Evolutionary conservation across 345 rosid species (phyloP).

Genomic region (Brassica carinata): DNA sequence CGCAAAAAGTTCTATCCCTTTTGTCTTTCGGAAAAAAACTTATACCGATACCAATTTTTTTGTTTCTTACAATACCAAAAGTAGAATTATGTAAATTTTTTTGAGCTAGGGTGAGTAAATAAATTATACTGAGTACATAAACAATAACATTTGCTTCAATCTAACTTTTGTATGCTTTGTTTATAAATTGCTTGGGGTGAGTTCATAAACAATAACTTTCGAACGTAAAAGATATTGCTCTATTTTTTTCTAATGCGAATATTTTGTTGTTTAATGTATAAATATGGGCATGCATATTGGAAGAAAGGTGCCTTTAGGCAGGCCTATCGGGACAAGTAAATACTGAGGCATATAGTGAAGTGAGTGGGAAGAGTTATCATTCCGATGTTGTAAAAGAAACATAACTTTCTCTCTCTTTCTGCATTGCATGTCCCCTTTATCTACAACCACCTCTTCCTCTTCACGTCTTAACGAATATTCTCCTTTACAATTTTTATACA

Average conservation of each 20-base stretch:
- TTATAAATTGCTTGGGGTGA: not conserved
- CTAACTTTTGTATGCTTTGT: not conserved
- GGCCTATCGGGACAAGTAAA: conserved; percentile 47
- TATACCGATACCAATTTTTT: not conserved
- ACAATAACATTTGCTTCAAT: not conserved
- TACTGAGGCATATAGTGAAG: conserved; percentile 33
- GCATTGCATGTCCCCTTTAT: conserved; percentile 45
- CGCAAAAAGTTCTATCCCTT: conserved; percentile 33
- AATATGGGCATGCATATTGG: conserved; percentile 36
- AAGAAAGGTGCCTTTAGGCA: conserved; percentile 40
- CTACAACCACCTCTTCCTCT: conserved; percentile 36
- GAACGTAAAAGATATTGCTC: not conserved
- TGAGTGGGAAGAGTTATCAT: conserved; percentile 41
- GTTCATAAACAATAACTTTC: not conserved
- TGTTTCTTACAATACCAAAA: conserved; percentile 9
- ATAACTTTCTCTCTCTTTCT: conserved; percentile 42
- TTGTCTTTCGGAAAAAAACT: conserved; percentile 14
- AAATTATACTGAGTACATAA: not conserved
- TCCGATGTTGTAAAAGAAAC: conserved; percentile 37
- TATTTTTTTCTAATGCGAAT: not conserved
- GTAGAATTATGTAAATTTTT: conserved; percentile 7
- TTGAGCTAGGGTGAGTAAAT: conserved; percentile 6
- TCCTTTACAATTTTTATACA: conserved; percentile 22
- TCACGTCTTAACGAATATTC: conserved; percentile 41
- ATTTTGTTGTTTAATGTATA: conserved; percentile 19